phyloP scores from a whole-genome alignment of 805 yeast genomes.

The Metschnikowia drakensbergensis region DNA sequence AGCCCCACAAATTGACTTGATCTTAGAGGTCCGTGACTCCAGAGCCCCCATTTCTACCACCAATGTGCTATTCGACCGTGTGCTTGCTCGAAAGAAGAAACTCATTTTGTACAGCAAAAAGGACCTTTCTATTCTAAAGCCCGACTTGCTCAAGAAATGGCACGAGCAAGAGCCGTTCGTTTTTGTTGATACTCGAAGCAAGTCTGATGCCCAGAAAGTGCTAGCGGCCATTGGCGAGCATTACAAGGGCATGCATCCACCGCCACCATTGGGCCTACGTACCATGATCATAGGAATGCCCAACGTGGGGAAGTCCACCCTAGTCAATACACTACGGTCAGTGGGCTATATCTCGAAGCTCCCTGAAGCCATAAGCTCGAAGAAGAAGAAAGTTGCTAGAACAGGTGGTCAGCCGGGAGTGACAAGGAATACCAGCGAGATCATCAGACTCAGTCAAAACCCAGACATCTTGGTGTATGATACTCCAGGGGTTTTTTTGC shows the following conservation, averaged over 20 bases:
- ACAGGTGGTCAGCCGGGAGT: constrained; percentile 92
- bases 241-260: constrained; percentile 48
- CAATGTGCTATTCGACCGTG: constrained; percentile 71
- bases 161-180: constrained; percentile 35
- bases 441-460: constrained; percentile 55
- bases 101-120: constrained; percentile 74
- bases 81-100: constrained; percentile 51
- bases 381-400: constrained; percentile 61
- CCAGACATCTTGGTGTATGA: constrained; percentile 75
- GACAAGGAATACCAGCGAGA: constrained; percentile 72
- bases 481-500: constrained; percentile 90
- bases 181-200: constrained; percentile 56
- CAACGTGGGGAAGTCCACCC: constrained; percentile 91
- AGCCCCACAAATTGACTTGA: constrained; percentile 75
- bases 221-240: constrained; percentile 47
- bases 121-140: constrained; percentile 53
- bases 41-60: constrained; percentile 85
- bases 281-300: constrained; percentile 91
- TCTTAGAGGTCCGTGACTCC: constrained; percentile 82
- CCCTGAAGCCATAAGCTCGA: constrained; percentile 29
- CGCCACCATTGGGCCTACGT: constrained; percentile 81
- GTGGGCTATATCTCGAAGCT: constrained; percentile 29
- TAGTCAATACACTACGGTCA: constrained; percentile 68
- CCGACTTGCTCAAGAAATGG: constrained; percentile 31
- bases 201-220: constrained; percentile 47